Percentiles rank a stretch among this genome's conserved stretches.
Evolutionary conservation across 2,329 filamentous ascomycete species (phyloP).

Genomic region (Penicillium aurantiogriseum): DNA sequence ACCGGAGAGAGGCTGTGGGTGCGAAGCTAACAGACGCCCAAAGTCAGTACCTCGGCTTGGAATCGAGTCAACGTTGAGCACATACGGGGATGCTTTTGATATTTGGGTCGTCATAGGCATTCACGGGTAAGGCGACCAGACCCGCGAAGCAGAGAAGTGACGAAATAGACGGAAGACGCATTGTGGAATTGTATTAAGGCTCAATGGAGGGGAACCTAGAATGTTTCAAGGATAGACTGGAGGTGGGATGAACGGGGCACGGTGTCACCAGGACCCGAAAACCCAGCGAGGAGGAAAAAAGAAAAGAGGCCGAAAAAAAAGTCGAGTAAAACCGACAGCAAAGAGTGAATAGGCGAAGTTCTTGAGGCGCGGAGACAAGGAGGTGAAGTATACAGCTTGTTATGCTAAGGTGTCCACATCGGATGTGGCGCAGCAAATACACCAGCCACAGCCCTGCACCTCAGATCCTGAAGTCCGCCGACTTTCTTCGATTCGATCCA

Average conservation of each 20-base stretch:
- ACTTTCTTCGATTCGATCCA: slow-evolving; percentile 6
- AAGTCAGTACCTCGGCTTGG: slow-evolving; percentile 17
- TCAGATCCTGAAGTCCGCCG: slow-evolving; percentile 10
- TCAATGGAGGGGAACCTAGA: slow-evolving; percentile 13
- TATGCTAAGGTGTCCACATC: slow-evolving; percentile 22
- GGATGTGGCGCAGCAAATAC: slow-evolving; percentile 11
- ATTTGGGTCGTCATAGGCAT: slow-evolving; percentile 50
- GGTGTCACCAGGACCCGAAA: slow-evolving; percentile 29
- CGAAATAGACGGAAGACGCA: slow-evolving; percentile 37
- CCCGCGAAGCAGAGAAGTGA: slow-evolving; percentile 37
- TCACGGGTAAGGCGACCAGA: slow-evolving; percentile 32
- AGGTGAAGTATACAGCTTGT: slow-evolving; percentile 15
- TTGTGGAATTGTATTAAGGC: slow-evolving; percentile 21
- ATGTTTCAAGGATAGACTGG: slow-evolving; percentile 22
- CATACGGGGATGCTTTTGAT: slow-evolving; percentile 66
- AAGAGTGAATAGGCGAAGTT: slow-evolving; percentile 12
- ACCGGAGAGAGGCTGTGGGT: slow-evolving; percentile 82
- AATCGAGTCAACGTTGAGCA: slow-evolving; percentile 16
- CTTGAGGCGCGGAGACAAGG: neutral
- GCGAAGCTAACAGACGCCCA: slow-evolving; percentile 60
- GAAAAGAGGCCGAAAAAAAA: neutral
- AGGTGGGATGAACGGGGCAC: slow-evolving; percentile 16
- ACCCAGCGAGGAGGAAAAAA: slow-evolving; percentile 7
- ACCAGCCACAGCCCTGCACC: slow-evolving; percentile 9
- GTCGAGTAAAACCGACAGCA: slow-evolving; percentile 1